phyloP scores from a whole-genome alignment of 2,329 filamentous ascomycete species.

The Daldinia sp. region DNA sequence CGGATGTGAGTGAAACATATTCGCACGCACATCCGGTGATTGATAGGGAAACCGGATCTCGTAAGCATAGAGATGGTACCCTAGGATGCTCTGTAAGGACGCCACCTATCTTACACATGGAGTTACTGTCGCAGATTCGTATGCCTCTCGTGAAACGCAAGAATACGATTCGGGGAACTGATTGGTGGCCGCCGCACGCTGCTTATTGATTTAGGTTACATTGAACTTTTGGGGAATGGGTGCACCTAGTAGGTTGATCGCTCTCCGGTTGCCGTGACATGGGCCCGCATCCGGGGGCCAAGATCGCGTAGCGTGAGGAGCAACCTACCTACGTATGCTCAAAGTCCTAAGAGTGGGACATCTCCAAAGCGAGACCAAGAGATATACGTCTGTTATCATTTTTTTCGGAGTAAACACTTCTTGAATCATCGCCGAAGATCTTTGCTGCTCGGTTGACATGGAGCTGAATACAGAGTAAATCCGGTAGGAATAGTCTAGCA shows the following conservation, averaged over 20 bases:
- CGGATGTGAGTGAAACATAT: neutral
- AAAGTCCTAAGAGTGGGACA: neutral
- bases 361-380: neutral
- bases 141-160: neutral
- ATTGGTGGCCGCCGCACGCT: neutral
- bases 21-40: neutral
- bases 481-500: neutral
- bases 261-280: conserved; percentile 8
- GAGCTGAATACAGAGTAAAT: neutral
- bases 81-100: neutral
- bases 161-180: neutral
- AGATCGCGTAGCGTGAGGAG: conserved; percentile 7
- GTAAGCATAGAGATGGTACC: neutral
- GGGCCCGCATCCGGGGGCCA: conserved; percentile 4
- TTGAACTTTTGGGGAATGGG: neutral
- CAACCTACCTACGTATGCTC: neutral
- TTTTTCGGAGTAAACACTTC: neutral
- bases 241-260: conserved; percentile 2
- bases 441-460: neutral
- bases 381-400: neutral
- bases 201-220: neutral
- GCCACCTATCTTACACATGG: neutral
- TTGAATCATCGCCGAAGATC: neutral
- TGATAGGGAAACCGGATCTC: neutral
- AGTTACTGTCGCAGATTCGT: neutral